phyloP scores from a whole-genome alignment of 2,329 filamentous ascomycete species.

The Dactylellina cionopaga region DNA sequence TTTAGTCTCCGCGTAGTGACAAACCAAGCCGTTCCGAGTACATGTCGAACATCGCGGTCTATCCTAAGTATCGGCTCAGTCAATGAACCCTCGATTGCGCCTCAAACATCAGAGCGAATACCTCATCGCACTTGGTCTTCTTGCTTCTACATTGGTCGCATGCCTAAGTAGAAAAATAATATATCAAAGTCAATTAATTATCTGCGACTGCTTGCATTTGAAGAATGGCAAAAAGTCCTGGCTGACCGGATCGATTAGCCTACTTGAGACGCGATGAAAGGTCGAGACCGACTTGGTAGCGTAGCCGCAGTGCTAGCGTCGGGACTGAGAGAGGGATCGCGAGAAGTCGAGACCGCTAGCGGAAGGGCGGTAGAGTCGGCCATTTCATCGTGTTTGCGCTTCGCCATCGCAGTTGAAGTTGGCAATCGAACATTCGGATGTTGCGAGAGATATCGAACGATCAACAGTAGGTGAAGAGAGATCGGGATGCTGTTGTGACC shows the following conservation, averaged over 20 bases:
- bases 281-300: constrained; percentile 39
- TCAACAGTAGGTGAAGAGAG: no score
- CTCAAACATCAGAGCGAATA: neutral
- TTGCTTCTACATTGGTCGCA: constrained; percentile 67
- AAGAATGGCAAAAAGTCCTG: constrained; percentile 7
- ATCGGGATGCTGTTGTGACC: no score
- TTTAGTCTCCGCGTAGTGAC: constrained; percentile 67
- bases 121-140: constrained; percentile 68
- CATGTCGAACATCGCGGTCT: constrained; percentile 66
- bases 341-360: constrained; percentile 15
- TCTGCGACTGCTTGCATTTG: constrained; percentile 49
- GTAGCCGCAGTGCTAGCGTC: constrained; percentile 31
- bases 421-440: no score
- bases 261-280: constrained; percentile 53
- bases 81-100: neutral
- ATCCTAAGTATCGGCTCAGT: constrained; percentile 58
- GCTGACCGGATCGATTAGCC: constrained; percentile 50
- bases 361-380: neutral
- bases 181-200: no score
- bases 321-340: constrained; percentile 44
- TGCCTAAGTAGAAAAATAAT: no score
- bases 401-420: constrained; percentile 27
- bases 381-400: constrained; percentile 47
- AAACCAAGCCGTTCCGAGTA: constrained; percentile 64
- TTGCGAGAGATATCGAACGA: no score